These are phyloP conservation scores for Tympanopsis confertula DNA, from an alignment of 2,329 filamentous ascomycete genomes.

Conservation along the genomic window DNA sequence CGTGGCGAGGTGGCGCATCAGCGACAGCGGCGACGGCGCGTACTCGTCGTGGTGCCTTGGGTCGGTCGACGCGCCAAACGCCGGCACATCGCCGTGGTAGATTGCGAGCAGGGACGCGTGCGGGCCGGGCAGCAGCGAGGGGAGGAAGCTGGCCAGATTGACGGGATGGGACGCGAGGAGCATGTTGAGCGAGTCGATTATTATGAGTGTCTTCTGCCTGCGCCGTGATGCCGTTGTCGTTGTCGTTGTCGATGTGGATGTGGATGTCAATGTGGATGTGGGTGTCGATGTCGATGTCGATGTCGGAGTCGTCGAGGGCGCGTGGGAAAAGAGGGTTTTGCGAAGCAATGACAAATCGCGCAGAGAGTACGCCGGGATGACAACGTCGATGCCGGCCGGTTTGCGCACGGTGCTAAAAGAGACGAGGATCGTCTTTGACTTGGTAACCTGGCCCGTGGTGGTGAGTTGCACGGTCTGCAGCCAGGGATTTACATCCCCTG, in stretches of 20 bases:
- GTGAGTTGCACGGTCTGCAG: conserved; percentile 2
- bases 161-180: conserved; percentile 42
- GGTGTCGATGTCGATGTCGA: conserved; percentile 6
- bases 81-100: conserved; percentile 73
- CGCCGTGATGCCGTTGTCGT: neutral
- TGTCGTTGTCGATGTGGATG: conserved; percentile 4
- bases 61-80: conserved; percentile 25
- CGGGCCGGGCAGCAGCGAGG: conserved; percentile 53
- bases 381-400: conserved; percentile 52
- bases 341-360: too few relatives aligned
- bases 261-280: conserved; percentile 5
- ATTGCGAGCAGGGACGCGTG: conserved; percentile 62
- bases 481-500: neutral
- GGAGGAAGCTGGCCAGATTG: conserved; percentile 57
- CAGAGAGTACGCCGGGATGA: too few relatives aligned
- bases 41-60: conserved; percentile 34
- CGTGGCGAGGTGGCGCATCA: conserved; percentile 79
- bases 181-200: conserved; percentile 70
- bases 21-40: conserved; percentile 56
- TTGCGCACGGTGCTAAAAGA: conserved; percentile 65
- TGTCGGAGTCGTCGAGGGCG: neutral
- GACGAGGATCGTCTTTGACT: conserved; percentile 62
- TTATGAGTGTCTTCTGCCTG: conserved; percentile 53
- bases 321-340: too few relatives aligned
- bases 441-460: conserved; percentile 36